These are phyloP conservation scores for Letharia lupina DNA, from an alignment of 495 filamentous ascomycete species.

Conservation along the genomic window DNA sequence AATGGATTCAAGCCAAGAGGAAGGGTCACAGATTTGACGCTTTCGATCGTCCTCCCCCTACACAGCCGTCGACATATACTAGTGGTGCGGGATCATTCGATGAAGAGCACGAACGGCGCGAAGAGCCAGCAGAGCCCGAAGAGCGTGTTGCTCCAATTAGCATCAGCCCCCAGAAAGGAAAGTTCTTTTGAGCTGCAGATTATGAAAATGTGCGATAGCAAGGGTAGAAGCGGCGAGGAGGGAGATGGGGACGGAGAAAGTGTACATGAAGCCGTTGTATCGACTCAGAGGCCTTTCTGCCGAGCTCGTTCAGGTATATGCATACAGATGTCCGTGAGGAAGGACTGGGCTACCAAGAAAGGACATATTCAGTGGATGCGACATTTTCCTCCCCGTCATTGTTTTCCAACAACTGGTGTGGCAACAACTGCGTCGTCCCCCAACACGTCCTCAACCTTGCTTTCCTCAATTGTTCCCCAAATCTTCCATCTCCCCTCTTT, in stretches of 20 bases:
- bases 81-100: conserved; percentile 5
- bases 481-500: conserved; percentile 59
- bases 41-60: conserved; percentile 46
- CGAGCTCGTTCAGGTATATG: background rate
- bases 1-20: conserved; percentile 42
- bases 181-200: conserved; percentile 17
- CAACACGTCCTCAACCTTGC: conserved; percentile 10
- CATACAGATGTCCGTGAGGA: background rate
- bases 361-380: background rate
- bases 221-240: background rate
- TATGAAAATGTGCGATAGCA: background rate
- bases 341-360: background rate
- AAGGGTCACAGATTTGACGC: conserved; percentile 51
- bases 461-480: conserved; percentile 47
- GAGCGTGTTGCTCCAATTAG: conserved; percentile 7
- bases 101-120: conserved; percentile 13
- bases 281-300: background rate
- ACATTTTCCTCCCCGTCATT: background rate
- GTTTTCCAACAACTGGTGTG: background rate
- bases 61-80: conserved; percentile 5
- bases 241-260: background rate
- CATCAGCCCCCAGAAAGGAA: conserved; percentile 16
- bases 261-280: background rate
- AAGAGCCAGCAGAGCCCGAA: conserved; percentile 9
- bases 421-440: background rate